These are phyloP conservation scores for Candida arabinofermentans DNA, from an alignment of 805 yeast species.

Conservation along the genomic window DNA sequence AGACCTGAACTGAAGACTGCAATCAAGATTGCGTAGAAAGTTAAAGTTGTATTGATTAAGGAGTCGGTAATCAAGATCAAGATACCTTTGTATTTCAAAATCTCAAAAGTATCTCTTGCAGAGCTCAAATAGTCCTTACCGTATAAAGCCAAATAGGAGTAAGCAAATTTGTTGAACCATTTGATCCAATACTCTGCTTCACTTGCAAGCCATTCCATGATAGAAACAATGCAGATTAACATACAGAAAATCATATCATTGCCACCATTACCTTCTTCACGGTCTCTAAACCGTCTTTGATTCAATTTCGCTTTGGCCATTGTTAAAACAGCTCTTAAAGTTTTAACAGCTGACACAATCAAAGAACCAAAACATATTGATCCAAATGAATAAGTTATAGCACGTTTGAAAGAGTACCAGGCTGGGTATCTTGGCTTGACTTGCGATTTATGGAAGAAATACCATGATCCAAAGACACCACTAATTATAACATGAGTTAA, in stretches of 20 bases:
- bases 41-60: conserved; percentile 71
- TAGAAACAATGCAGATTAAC: conserved; percentile 37
- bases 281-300: conserved; percentile 27
- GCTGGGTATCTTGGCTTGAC: conserved; percentile 76
- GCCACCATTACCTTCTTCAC: conserved; percentile 45
- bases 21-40: conserved; percentile 70
- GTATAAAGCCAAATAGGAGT: conserved; percentile 80
- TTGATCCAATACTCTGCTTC: conserved; percentile 43
- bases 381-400: conserved; percentile 83
- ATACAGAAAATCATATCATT: conserved; percentile 50
- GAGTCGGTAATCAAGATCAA: conserved; percentile 84
- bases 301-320: conserved; percentile 42
- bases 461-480: conserved; percentile 91
- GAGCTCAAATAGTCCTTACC: conserved; percentile 74
- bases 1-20: conserved; percentile 38
- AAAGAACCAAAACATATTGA: conserved; percentile 80
- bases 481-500: conserved; percentile 76
- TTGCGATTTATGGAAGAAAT: conserved; percentile 52
- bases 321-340: conserved; percentile 52
- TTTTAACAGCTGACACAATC: conserved; percentile 70
- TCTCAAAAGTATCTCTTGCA: conserved; percentile 78
- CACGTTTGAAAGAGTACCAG: conserved; percentile 69
- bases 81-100: conserved; percentile 74
- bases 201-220: conserved; percentile 62
- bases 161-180: conserved; percentile 89